Percentiles rank a stretch among this genome's conserved stretches.
Conservation (phyloP, 2,329 filamentous ascomycete species). For the Ambrosiella beaveri region DNA sequence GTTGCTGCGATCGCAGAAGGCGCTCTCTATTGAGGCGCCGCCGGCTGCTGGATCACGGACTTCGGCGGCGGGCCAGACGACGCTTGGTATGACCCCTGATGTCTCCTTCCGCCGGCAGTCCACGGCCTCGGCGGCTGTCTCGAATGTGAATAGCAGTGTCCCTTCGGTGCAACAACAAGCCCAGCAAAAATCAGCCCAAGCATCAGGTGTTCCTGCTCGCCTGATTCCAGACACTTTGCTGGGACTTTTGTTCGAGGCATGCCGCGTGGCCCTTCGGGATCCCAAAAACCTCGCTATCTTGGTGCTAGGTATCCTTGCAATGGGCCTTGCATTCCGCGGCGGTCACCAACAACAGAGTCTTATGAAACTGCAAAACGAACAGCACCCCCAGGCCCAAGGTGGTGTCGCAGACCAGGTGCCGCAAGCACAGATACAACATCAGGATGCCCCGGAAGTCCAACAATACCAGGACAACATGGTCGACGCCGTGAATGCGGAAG, state of each 20-base stretch:
- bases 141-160: too few species aligned
- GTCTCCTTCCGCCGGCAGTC: background rate
- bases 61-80: background rate
- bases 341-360: conserved; percentile 15
- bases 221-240: conserved; percentile 27
- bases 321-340: conserved; percentile 30
- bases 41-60: background rate
- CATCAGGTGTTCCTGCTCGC: background rate
- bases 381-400: background rate
- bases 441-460: background rate
- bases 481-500: background rate
- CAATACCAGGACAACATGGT: background rate
- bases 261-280: conserved; percentile 37
- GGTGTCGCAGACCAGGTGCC: background rate
- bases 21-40: conserved; percentile 8
- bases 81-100: background rate
- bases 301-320: conserved; percentile 34
- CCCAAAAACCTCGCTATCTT: conserved; percentile 42
- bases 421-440: background rate
- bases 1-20: background rate
- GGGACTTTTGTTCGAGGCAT: conserved; percentile 36
- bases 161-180: background rate
- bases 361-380: conserved; percentile 14
- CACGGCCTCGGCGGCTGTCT: background rate
- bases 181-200: background rate